phyloP scores from a whole-genome alignment of 148 eudicot genomes.

The Spergularia bocconei region DNA sequence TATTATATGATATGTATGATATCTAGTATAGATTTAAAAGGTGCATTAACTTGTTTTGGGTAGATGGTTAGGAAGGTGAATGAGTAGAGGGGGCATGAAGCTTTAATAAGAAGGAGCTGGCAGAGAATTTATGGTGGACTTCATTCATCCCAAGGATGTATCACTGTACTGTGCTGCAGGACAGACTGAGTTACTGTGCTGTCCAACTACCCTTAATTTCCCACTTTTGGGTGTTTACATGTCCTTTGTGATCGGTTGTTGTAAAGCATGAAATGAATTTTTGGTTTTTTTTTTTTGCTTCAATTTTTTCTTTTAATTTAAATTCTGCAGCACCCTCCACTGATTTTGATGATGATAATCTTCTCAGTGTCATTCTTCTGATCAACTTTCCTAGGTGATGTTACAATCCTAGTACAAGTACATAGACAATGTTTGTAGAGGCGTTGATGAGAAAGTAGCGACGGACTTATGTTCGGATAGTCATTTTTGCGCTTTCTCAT shows the following conservation, averaged over 20 bases:
- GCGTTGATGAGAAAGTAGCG: no score
- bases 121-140: slow-evolving; percentile 31
- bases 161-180: slow-evolving; percentile 6
- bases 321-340: no score
- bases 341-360: no score
- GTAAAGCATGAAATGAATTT: slow-evolving; percentile 16
- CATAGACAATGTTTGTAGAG: no score
- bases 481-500: no score
- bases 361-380: no score
- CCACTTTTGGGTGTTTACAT: not conserved
- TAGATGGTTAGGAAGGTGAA: slow-evolving; percentile 20
- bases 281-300: not conserved
- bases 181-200: slow-evolving; percentile 22
- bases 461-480: no score
- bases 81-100: not conserved
- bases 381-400: no score
- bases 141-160: slow-evolving; percentile 7
- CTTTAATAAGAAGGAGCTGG: slow-evolving; percentile 19
- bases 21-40: slow-evolving; percentile 7
- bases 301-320: no score
- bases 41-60: slow-evolving; percentile 26
- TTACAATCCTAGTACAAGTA: no score
- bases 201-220: slow-evolving; percentile 32
- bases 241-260: slow-evolving; percentile 11
- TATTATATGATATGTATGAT: no score